Evolutionary conservation across 1,284 basidiomycete species (phyloP), one percentile per base, ranked within the genome.

Genomic region (Ganoderma multipileum): DNA sequence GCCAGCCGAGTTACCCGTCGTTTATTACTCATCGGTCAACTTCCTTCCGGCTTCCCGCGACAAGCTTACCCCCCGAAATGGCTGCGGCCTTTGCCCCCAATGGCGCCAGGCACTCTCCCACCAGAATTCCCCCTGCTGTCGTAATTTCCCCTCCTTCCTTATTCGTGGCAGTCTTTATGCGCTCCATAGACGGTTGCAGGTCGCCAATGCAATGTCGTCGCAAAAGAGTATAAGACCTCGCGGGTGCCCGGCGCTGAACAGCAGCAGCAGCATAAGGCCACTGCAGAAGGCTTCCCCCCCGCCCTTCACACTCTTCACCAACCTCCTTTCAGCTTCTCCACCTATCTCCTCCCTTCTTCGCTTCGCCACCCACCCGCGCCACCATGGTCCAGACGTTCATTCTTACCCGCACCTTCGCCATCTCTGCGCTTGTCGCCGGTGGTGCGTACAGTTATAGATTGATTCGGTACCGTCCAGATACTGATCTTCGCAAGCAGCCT

Each of bases 401-500:
- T 61, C 68, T 73, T 50, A 73, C 73, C 57, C 73, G 73, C 57
- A 52, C 73, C 42, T 72, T 74, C 50, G 70, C 71, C 36, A 71
- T 74, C 57, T 73, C 71, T n/a, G 73, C 71, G 52, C 68, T 74
- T 39, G 63, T 71, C 59, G 70, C 67, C 18, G 69, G 73, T 28
- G 70, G 73, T 74, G 42, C 42, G 63, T 59, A 33, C 2, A n/a
- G 2, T 58, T 23, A 12, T 41, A 14, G 26, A 16, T 36, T 20
- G 28, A 26, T 5, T 23, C 26, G 2, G 44, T 42, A 8, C 38
- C 33, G 2, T 30, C 3, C 2, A 14, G 54, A 11, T 57, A 9
- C 38, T 59, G 54, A 65, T 52, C 12, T 36, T 23, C 8, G 6
- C 26, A 3, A 26, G 18, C 30, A 67, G 69, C 69, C n/a, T 63